These are phyloP conservation scores for Eleusine indica DNA, from an alignment of 176 grass and related monocot species.

Conservation along the genomic window DNA sequence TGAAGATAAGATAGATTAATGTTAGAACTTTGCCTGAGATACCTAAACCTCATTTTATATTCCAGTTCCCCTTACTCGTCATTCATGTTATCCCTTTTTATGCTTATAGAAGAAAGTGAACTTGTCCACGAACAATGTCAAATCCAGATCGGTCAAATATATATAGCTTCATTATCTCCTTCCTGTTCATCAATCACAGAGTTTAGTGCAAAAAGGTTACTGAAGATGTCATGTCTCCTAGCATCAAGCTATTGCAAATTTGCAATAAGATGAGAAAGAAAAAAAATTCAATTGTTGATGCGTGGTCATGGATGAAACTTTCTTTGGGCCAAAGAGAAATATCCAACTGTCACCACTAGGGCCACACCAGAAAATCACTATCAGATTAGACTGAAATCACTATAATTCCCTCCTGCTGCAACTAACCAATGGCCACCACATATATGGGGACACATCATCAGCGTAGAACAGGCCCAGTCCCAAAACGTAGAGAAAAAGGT, in stretches of 20 bases:
- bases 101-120: not conserved
- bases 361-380: slow-evolving; percentile 13
- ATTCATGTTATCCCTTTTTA: not conserved
- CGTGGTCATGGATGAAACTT: not conserved
- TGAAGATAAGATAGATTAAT: not conserved
- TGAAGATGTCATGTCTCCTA: no score
- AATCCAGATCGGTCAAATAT: not conserved
- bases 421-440: slow-evolving; percentile 38
- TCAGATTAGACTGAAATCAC: slow-evolving; percentile 7
- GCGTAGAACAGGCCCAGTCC: slow-evolving; percentile 16
- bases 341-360: slow-evolving; percentile 29
- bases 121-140: not conserved
- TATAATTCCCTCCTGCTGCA: not conserved
- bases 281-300: not conserved
- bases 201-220: not conserved
- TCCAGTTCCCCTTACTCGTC: not conserved
- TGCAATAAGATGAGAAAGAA: not conserved
- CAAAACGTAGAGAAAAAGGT: slow-evolving; percentile 10
- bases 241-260: no score
- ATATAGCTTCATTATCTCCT: not conserved
- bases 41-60: not conserved
- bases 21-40: not conserved
- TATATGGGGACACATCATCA: slow-evolving; percentile 16
- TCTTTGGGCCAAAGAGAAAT: slow-evolving; percentile 21
- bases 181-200: not conserved